Percentiles rank a stretch among this genome's conserved stretches.
Conservation (phyloP, 768 basidiomycete genomes). For the Austroboletus festivus region DNA sequence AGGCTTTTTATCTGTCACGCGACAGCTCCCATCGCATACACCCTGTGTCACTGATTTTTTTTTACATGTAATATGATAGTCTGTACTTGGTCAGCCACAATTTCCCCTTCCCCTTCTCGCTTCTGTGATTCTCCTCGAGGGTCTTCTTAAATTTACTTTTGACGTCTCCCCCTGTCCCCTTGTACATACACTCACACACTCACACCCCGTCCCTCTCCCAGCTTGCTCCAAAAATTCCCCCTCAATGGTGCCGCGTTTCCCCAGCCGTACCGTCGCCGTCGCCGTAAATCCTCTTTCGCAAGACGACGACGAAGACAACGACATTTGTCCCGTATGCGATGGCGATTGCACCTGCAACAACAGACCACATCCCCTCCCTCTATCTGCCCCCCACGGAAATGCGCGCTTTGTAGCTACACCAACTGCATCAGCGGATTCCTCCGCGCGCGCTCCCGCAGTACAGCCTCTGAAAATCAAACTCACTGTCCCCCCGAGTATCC, state of each 20-base stretch:
- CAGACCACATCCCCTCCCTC: constrained; percentile 36
- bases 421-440: constrained; percentile 36
- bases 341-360: constrained; percentile 79
- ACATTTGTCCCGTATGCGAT: constrained; percentile 90
- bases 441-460: constrained; percentile 27
- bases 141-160: constrained; percentile 23
- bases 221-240: constrained; percentile 49
- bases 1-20: constrained; percentile 35
- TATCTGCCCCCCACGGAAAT: constrained; percentile 31
- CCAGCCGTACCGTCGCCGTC: constrained; percentile 62
- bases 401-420: constrained; percentile 38
- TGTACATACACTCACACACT: constrained; percentile 25
- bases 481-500: constrained; percentile 56
- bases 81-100: constrained; percentile 7
- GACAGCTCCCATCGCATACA: constrained; percentile 32
- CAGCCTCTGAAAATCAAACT: constrained; percentile 68
- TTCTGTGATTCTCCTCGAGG: constrained; percentile 25
- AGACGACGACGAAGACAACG: constrained; percentile 77
- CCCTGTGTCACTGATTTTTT: constrained; percentile 33
- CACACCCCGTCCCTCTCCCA: constrained; percentile 21
- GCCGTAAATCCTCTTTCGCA: constrained; percentile 33
- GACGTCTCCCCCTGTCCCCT: constrained; percentile 21
- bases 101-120: constrained; percentile 12
- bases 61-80: constrained; percentile 38
- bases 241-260: constrained; percentile 65